phyloP scores from a whole-genome alignment of 345 rosid genomes.

The Cardamine chenopodiifolia region DNA sequence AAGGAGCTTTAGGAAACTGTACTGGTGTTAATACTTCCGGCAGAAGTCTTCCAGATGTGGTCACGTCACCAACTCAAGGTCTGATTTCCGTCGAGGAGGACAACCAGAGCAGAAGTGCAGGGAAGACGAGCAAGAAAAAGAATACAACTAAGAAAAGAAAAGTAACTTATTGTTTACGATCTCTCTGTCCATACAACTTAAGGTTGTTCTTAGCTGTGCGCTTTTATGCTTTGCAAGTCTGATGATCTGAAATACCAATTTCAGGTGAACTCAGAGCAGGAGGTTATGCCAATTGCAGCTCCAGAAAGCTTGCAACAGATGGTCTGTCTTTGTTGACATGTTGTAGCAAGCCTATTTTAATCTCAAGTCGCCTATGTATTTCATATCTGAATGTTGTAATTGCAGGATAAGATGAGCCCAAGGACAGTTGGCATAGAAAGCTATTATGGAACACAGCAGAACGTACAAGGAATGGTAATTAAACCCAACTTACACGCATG shows the following conservation, averaged over 20 bases:
- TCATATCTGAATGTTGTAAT: conserved; percentile 7
- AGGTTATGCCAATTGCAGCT: conserved; percentile 51
- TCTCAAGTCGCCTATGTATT: not conserved
- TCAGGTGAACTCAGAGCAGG: conserved; percentile 69
- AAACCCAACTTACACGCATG: conserved; percentile 9
- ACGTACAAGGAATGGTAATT: conserved; percentile 55
- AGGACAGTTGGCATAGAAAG: conserved; percentile 53
- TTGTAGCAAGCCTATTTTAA: conserved; percentile 12
- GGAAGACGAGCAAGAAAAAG: conserved; percentile 63
- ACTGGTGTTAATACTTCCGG: conserved; percentile 54
- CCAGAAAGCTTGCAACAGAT: conserved; percentile 69
- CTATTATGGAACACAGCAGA: conserved; percentile 56
- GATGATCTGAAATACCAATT: not conserved
- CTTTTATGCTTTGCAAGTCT: conserved; percentile 10
- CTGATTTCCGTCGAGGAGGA: conserved; percentile 63
- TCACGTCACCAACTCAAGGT: conserved; percentile 55
- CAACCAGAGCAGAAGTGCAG: conserved; percentile 47
- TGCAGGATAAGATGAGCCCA: conserved; percentile 58
- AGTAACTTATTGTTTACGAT: conserved; percentile 41
- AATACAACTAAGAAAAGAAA: conserved; percentile 68
- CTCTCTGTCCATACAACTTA: not conserved
- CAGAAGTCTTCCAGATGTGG: conserved; percentile 57
- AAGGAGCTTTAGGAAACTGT: conserved; percentile 61
- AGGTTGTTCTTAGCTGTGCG: not conserved
- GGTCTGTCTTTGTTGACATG: conserved; percentile 48